A percentile compares a stretch with the other conserved stretches of the same genome.
Evolutionary conservation across 225 moss, liverwort and hornwort genomes (phyloP).

Genomic region (Ulota crispa): DNA sequence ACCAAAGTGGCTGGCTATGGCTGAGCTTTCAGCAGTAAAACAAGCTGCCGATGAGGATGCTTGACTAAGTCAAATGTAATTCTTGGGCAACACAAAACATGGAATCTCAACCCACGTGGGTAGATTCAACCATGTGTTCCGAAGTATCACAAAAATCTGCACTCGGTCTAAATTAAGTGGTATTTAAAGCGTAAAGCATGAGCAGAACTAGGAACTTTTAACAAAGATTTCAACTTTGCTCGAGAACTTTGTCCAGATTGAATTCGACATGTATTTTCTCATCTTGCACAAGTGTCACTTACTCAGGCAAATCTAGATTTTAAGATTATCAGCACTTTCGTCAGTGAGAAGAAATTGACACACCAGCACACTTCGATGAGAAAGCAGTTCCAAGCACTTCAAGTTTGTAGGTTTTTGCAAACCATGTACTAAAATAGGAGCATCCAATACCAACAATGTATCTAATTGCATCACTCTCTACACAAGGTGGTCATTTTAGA

Average conservation of each 20-base stretch:
- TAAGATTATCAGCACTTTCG: background rate
- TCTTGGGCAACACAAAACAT: background rate
- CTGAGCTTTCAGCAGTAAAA: too few relatives aligned
- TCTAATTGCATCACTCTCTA: too few relatives aligned
- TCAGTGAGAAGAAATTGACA: background rate
- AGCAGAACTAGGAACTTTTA: background rate
- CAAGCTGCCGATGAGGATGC: background rate
- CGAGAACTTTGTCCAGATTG: background rate
- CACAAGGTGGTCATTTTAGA: too few relatives aligned
- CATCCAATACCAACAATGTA: too few relatives aligned
- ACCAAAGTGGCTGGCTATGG: background rate
- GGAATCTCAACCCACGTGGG: background rate
- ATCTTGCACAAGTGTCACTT: too few relatives aligned
- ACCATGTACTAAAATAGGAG: too few relatives aligned
- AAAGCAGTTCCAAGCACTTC: background rate
- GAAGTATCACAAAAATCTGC: background rate
- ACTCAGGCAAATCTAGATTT: background rate
- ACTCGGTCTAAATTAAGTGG: background rate
- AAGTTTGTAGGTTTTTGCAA: background rate
- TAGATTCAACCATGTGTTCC: background rate
- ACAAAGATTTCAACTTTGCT: background rate
- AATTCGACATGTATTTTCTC: background rate
- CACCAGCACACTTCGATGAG: background rate
- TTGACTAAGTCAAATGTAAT: background rate
- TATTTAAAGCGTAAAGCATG: too few relatives aligned